Conservation (phyloP, 73 alveolate species). For the Loxodes magnus region DNA sequence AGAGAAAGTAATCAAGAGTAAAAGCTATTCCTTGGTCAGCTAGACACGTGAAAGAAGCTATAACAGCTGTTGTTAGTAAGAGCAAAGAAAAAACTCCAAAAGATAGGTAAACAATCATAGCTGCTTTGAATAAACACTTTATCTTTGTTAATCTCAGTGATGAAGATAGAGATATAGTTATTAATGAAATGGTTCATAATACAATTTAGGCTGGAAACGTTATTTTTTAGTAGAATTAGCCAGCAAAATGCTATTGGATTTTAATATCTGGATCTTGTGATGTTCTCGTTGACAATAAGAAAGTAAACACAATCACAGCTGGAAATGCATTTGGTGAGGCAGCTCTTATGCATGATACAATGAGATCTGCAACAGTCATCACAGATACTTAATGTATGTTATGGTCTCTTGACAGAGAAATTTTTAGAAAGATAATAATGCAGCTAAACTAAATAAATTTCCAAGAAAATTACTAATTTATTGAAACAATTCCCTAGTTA, state of each 20-base stretch:
- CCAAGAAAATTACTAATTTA: slow-evolving; percentile 18
- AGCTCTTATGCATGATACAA: slow-evolving; percentile 81
- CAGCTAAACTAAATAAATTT: slow-evolving; percentile 10
- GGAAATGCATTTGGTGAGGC: slow-evolving; percentile 88
- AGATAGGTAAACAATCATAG: neutral
- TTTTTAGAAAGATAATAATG: slow-evolving; percentile 47
- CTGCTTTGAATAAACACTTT: slow-evolving; percentile 3
- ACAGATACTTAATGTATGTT: slow-evolving; percentile 54
- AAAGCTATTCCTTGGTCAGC: too few relatives aligned
- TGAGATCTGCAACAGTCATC: slow-evolving; percentile 80
- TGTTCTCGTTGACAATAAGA: neutral
- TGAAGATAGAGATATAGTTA: neutral
- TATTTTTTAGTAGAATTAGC: neutral
- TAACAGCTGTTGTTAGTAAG: too few relatives aligned
- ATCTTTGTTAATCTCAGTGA: neutral
- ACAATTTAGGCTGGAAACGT: neutral
- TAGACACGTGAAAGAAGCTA: too few relatives aligned
- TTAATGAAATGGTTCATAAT: neutral
- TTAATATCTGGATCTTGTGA: neutral
- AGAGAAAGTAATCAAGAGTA: too few relatives aligned
- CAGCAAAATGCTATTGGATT: neutral
- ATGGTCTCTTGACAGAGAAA: slow-evolving; percentile 83
- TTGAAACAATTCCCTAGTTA: slow-evolving; percentile 15
- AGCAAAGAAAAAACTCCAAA: slow-evolving; percentile 5
- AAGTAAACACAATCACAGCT: slow-evolving; percentile 16